Conservation (phyloP, 352 stramenopile species). For the Elongisporangium senticosum region DNA sequence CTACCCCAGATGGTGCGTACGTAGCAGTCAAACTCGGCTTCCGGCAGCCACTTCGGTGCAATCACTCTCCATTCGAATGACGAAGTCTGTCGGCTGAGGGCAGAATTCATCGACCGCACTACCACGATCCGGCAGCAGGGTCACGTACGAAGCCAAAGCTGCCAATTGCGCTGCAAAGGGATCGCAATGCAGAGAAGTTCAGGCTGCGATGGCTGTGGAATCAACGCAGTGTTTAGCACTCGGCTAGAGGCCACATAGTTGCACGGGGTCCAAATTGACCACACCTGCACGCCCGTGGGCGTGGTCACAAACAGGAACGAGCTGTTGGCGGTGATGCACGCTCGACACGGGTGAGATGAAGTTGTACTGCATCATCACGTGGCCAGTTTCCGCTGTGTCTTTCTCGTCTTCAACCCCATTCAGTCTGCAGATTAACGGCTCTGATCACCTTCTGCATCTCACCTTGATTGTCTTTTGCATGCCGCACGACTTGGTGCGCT, state of each 20-base stretch:
- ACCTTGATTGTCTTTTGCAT: slow-evolving; percentile 40
- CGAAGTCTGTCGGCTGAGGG: slow-evolving; percentile 20
- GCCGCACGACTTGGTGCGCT: slow-evolving; percentile 35
- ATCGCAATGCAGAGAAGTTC: slow-evolving; percentile 66
- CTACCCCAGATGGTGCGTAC: slow-evolving; percentile 6
- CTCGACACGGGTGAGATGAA: slow-evolving; percentile 62
- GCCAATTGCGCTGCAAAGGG: slow-evolving; percentile 49
- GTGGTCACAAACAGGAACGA: slow-evolving; percentile 82
- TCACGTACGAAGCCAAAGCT: slow-evolving; percentile 71
- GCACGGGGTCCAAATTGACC: slow-evolving; percentile 85
- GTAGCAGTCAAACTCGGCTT: slow-evolving; percentile 47
- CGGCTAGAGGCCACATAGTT: slow-evolving; percentile 69
- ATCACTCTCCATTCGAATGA: slow-evolving; percentile 33
- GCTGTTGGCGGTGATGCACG: slow-evolving; percentile 73
- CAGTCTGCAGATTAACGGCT: not conserved
- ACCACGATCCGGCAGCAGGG: slow-evolving; percentile 43
- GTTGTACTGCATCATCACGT: slow-evolving; percentile 82
- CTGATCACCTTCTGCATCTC: not conserved
- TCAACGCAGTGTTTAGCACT: slow-evolving; percentile 42
- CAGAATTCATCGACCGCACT: slow-evolving; percentile 3
- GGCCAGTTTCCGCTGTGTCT: slow-evolving; percentile 35
- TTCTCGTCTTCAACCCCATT: slow-evolving; percentile 6
- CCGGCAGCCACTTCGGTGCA: slow-evolving; percentile 40
- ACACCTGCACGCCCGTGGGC: slow-evolving; percentile 64
- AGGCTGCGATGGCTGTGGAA: slow-evolving; percentile 66